phyloP scores from a whole-genome alignment of 768 basidiomycete genomes.

The Rhizopogon vesiculosus region DNA sequence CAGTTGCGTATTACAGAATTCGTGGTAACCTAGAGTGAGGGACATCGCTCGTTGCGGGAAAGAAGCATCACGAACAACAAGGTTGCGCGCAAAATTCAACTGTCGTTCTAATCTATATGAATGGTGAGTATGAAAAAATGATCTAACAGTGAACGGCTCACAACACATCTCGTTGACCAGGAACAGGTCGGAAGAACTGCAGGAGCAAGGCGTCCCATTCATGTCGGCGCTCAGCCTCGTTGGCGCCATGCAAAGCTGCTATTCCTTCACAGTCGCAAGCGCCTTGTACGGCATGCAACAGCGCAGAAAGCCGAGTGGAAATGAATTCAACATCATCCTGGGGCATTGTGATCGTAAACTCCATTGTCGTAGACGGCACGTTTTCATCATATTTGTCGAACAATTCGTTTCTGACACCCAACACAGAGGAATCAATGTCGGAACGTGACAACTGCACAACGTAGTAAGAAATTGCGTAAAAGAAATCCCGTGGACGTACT shows the following conservation, averaged over 20 bases:
- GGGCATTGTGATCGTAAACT: neutral
- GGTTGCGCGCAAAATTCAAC: neutral
- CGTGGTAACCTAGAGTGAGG: no score
- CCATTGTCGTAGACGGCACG: neutral
- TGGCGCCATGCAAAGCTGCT: neutral
- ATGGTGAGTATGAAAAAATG: neutral
- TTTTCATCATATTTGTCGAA: neutral
- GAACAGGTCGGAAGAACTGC: neutral
- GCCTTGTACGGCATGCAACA: neutral
- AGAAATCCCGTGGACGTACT: neutral
- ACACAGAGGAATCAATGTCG: neutral
- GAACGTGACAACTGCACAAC: neutral
- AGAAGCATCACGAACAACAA: neutral
- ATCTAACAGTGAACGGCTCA: neutral
- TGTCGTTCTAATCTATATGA: neutral
- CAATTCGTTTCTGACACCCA: neutral
- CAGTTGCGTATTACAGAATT: no score
- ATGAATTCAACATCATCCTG: neutral
- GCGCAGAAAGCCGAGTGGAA: neutral
- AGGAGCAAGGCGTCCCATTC: neutral
- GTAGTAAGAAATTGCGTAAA: neutral
- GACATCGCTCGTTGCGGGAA: neutral
- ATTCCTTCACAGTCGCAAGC: neutral
- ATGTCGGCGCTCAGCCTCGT: neutral
- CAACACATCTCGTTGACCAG: neutral